phyloP scores from a whole-genome alignment of 129 eudicot genomes.

The sunflower (Helianthus annuus) region HanXRQr2.0-SUNRISE NC_035438.2:47387509-47388008 shows the following conservation, averaged over 20 bases:
- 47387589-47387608: slow-evolving; percentile 80
- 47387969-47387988: slow-evolving; percentile 77
- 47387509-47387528: slow-evolving; percentile 66
- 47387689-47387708: slow-evolving; percentile 52
- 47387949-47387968: slow-evolving; percentile 57
- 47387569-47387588: slow-evolving; percentile 77
- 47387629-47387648: slow-evolving; percentile 90
- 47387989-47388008: slow-evolving; percentile 63
- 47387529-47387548: slow-evolving; percentile 71
- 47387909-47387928: slow-evolving; percentile 12
- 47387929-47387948: slow-evolving; percentile 49
- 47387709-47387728: slow-evolving; percentile 56
- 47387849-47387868: slow-evolving; percentile 9
- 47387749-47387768: slow-evolving; percentile 47
- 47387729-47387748: slow-evolving; percentile 63
- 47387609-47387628: slow-evolving; percentile 79
- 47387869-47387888: background rate
- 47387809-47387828: slow-evolving; percentile 52
- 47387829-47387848: slow-evolving; percentile 63
- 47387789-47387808: slow-evolving; percentile 64
- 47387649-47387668: slow-evolving; percentile 74
- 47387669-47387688: slow-evolving; percentile 60
- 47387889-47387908: slow-evolving; percentile 1
- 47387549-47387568: slow-evolving; percentile 86
- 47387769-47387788: slow-evolving; percentile 77